A percentile compares a stretch with the other conserved stretches of the same genome.
Evolutionary conservation across 78 protist genomes (phyloP).

Genomic region (Polysphondylium violaceum): DNA sequence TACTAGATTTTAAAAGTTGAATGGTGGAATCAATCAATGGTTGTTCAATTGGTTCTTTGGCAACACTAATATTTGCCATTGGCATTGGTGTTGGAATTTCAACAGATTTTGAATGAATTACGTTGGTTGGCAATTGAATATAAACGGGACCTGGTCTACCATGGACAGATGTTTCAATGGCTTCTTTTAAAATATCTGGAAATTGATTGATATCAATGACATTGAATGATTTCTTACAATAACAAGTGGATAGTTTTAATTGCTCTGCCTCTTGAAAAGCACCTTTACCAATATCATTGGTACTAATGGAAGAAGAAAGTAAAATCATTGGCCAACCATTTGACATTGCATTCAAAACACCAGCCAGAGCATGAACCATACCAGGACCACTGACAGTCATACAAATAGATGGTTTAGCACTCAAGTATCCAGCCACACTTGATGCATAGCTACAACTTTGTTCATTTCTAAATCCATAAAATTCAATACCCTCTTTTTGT

Average conservation of each 20-base stretch:
- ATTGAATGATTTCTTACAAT: slow-evolving; percentile 31
- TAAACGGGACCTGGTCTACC: slow-evolving; percentile 79
- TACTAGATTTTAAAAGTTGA: slow-evolving; percentile 15
- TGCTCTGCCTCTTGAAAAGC: slow-evolving; percentile 77
- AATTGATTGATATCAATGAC: slow-evolving; percentile 16
- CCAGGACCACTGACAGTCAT: slow-evolving; percentile 87
- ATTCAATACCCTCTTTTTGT: slow-evolving; percentile 42
- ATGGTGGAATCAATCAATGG: background rate
- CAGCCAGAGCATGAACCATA: slow-evolving; percentile 79
- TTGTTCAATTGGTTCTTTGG: slow-evolving; percentile 3
- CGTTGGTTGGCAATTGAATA: slow-evolving; percentile 66
- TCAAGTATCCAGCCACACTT: slow-evolving; percentile 78
- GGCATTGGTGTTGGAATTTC: background rate
- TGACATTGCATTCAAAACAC: slow-evolving; percentile 72
- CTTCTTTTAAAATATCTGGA: slow-evolving; percentile 37
- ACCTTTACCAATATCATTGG: slow-evolving; percentile 26
- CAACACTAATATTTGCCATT: slow-evolving; percentile 19
- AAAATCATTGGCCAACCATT: slow-evolving; percentile 86
- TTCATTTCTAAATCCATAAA: slow-evolving; percentile 57
- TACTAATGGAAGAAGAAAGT: slow-evolving; percentile 47
- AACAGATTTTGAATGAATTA: background rate
- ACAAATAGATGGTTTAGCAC: slow-evolving; percentile 65
- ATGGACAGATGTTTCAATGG: slow-evolving; percentile 17
- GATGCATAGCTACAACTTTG: slow-evolving; percentile 81
- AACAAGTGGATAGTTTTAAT: slow-evolving; percentile 38